phyloP scores from a whole-genome alignment of 768 basidiomycete genomes.

The Saitozyma podzolica region DNA sequence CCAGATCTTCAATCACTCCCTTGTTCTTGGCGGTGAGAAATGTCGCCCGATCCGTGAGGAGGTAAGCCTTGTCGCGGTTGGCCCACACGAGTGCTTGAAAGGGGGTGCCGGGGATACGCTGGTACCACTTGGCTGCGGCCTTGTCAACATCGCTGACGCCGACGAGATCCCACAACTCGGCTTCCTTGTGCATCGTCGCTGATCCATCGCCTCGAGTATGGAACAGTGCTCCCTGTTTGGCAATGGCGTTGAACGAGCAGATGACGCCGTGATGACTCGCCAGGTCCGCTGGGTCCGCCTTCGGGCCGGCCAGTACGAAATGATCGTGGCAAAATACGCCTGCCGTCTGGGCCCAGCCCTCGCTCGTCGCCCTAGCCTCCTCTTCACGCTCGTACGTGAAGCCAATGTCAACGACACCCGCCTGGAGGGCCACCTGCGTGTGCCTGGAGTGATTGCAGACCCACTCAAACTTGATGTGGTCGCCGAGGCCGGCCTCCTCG shows the following conservation, averaged over 20 bases:
- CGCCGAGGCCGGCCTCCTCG: neutral
- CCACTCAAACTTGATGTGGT: constrained; percentile 1
- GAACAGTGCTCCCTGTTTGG: neutral
- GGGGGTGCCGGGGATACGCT: neutral
- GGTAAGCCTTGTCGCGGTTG: neutral
- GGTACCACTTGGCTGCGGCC: neutral
- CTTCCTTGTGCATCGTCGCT: constrained; percentile 4
- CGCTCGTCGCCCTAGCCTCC: neutral
- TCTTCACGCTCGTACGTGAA: constrained; percentile 2
- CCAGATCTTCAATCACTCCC: neutral
- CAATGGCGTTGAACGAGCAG: neutral
- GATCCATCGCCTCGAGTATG: constrained; percentile 7
- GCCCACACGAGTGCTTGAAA: neutral
- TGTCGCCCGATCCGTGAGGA: constrained; percentile 3
- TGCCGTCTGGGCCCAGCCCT: neutral
- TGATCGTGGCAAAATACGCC: constrained; percentile 7
- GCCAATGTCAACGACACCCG: constrained; percentile 1
- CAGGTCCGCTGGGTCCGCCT: neutral
- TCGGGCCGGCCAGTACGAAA: constrained; percentile 1
- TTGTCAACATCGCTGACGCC: neutral
- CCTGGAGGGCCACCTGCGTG: constrained; percentile 1
- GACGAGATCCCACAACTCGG: neutral
- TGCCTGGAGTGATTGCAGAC: constrained; percentile 3
- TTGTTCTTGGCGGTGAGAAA: neutral
- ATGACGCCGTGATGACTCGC: neutral